Evolutionary conservation across 345 rosid genomes (phyloP).

Genomic region (Cochlearia excelsa): DNA sequence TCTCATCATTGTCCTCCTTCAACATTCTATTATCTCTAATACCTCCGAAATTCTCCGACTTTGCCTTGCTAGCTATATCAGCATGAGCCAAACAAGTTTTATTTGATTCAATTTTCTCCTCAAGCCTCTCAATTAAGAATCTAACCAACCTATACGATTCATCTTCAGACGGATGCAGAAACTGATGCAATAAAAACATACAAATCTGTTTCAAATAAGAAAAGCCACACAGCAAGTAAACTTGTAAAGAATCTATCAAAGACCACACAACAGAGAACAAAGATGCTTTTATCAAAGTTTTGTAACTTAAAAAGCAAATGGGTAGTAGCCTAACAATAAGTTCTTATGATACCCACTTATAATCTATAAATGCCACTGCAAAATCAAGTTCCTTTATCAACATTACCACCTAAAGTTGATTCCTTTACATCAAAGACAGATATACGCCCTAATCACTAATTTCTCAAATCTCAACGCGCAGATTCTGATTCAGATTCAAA

Average conservation of each 20-base stretch:
- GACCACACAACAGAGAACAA: background rate
- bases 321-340: background rate
- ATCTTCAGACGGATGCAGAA: slow-evolving; percentile 75
- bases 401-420: background rate
- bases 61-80: slow-evolving; percentile 30
- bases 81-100: slow-evolving; percentile 30
- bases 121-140: slow-evolving; percentile 69
- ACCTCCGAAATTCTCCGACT: slow-evolving; percentile 21
- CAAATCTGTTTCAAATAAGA: slow-evolving; percentile 55
- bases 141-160: slow-evolving; percentile 59
- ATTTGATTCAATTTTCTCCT: slow-evolving; percentile 36
- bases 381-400: background rate
- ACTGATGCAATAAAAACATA: slow-evolving; percentile 78
- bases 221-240: slow-evolving; percentile 31
- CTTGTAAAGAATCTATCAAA: background rate
- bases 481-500: background rate
- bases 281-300: background rate
- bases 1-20: slow-evolving; percentile 36
- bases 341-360: background rate
- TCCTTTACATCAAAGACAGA: background rate
- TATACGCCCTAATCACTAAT: background rate
- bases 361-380: background rate
- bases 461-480: background rate
- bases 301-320: too few species aligned
- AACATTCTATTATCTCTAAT: slow-evolving; percentile 19